Conservation (phyloP, 1,284 basidiomycete genomes). For the Ganoderma lingzhi region DNA sequence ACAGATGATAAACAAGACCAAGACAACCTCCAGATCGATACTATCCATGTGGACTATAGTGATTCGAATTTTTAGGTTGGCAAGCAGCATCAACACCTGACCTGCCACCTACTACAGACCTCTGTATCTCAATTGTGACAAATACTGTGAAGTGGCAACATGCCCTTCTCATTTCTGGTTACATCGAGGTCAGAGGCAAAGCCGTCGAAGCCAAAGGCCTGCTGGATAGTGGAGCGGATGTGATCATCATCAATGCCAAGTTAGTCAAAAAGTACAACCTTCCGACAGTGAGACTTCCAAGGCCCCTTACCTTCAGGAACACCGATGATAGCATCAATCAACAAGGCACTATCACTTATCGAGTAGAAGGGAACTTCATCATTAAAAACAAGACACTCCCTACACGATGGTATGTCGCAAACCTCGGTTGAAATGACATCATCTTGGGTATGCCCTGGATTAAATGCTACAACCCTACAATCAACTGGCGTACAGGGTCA, state of each 20-base stretch:
- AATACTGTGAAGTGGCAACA: neutral
- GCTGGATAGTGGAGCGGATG: neutral
- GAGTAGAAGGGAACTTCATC: neutral
- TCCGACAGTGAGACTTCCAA: neutral
- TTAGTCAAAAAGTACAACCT: neutral
- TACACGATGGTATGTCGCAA: neutral
- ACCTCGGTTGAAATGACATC: neutral
- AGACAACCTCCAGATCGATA: neutral
- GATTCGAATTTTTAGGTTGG: neutral
- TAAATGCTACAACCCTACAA: too few species aligned
- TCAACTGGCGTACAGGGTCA: too few species aligned
- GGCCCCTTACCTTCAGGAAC: neutral
- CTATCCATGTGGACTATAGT: neutral
- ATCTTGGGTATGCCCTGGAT: neutral
- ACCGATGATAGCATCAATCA: neutral
- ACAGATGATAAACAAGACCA: neutral
- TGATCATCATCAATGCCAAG: neutral
- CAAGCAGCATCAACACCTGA: neutral
- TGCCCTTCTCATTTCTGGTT: neutral
- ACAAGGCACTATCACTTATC: neutral
- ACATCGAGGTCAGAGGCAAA: constrained; percentile 4
- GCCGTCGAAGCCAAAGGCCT: neutral
- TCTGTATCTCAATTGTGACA: neutral
- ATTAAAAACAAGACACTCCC: neutral
- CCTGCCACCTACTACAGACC: neutral